Conservation (phyloP, 78 protist species). For the Cavenderia fasciculata region DNA sequence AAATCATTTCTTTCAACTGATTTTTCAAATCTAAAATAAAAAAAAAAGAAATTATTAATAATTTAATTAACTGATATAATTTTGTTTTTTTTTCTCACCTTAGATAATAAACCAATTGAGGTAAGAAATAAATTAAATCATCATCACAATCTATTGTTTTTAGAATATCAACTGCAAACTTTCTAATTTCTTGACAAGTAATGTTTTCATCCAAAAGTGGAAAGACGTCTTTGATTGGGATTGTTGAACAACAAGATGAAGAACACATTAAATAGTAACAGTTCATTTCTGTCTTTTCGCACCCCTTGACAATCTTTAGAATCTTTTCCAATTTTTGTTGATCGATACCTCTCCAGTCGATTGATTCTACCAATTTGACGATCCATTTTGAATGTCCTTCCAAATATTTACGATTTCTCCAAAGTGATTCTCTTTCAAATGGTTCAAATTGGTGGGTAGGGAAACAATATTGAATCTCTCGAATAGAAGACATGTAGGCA, state of each 20-base stretch:
- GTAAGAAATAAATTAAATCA: conserved; percentile 10
- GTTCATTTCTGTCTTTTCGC: background rate
- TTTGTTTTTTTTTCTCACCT: too few relatives aligned
- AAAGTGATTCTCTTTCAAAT: conserved; percentile 26
- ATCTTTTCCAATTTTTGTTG: conserved; percentile 10
- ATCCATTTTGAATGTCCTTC: conserved; percentile 69
- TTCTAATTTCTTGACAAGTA: background rate
- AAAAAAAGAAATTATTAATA: too few relatives aligned
- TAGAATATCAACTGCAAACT: conserved; percentile 24
- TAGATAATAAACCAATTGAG: conserved; percentile 49
- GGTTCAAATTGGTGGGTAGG: conserved; percentile 4
- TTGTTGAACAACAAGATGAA: conserved; percentile 2
- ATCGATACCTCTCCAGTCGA: conserved; percentile 5
- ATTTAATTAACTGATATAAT: too few relatives aligned
- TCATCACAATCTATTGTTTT: background rate
- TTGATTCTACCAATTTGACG: conserved; percentile 27
- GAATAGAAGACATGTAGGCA: conserved; percentile 26
- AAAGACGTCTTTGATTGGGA: conserved; percentile 14
- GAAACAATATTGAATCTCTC: conserved; percentile 54
- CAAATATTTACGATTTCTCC: conserved; percentile 52
- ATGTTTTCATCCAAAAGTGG: conserved; percentile 48
- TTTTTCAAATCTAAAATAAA: background rate
- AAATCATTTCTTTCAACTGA: background rate
- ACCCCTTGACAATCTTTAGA: background rate
- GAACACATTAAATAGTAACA: conserved; percentile 71